Evolutionary conservation across 306 rosid genomes (phyloP).

Genomic region (Quercus parvula): DNA sequence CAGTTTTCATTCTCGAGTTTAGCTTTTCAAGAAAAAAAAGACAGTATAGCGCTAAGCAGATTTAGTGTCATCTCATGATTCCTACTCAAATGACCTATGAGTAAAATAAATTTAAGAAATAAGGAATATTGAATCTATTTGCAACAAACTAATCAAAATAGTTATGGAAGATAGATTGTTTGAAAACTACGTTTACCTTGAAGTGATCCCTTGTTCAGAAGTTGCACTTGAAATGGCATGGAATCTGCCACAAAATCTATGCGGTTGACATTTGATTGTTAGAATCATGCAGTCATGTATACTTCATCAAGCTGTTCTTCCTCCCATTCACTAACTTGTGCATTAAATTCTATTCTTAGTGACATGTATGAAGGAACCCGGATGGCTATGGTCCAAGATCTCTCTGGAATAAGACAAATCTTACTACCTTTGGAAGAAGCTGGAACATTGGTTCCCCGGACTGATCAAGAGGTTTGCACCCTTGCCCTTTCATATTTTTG

Average conservation of each 20-base stretch:
- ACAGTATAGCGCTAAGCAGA: not conserved
- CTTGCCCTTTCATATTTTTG: not conserved
- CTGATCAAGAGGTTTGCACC: conserved; percentile 69
- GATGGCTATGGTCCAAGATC: conserved; percentile 62
- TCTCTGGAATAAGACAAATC: conserved; percentile 69
- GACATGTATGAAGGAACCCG: conserved; percentile 98
- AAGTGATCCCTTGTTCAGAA: not conserved
- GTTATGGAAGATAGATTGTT: not conserved
- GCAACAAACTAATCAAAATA: not conserved
- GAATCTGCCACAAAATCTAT: not conserved
- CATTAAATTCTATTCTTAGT: conserved; percentile 36
- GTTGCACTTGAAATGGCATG: not conserved
- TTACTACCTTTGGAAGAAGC: conserved; percentile 71
- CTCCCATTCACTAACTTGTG: conserved; percentile 11
- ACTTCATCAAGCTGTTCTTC: not conserved
- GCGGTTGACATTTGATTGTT: not conserved
- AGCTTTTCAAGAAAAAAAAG: not conserved
- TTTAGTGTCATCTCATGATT: not conserved
- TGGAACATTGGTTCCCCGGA: conserved; percentile 77
- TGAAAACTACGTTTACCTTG: not conserved
- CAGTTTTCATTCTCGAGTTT: not conserved
- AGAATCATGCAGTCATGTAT: not conserved
- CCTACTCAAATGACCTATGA: not conserved
- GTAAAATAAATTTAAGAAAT: not conserved
- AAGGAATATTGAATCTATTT: not conserved